Evolutionary conservation across 176 grass and related monocot genomes (phyloP), one percentile per base, ranked within the genome.

Genomic region (Zizania latifolia): DNA sequence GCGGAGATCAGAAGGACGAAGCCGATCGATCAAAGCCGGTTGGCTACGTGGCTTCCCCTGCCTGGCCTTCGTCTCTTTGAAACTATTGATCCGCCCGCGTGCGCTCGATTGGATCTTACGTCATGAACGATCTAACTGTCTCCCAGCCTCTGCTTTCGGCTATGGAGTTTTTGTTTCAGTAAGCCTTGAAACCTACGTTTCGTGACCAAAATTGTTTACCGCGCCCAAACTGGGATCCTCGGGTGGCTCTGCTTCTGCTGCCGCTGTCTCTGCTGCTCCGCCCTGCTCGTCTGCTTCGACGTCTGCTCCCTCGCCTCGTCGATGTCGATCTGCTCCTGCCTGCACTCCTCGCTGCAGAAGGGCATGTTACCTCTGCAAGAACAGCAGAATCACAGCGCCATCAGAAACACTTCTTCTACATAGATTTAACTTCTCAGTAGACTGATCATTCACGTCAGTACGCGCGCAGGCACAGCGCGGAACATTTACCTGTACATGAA

Each of bases 331-430:
- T 97, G 90, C 75, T 93, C 93, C 78, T 81, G 83, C 76, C 93
- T 78, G 85, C 93, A 97, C 84, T 97, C 93, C 87, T 90, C 87
- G 87, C 93, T 97, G 12, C 93, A 97, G 90, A 97, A 97, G 57
- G 93, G 90, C 29, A 48, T 88, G 85, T 97, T 82, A 19, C 94
- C 94, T 90, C 94, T 98, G 86, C 80, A 75, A 11, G 48, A 67
- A 0, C 23, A 61, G 40, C 65, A 8, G 1, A 75, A 35, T 17
- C 64, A 76, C 44, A 60, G 33, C 34, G 21, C 34, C 35, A 19
- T 74, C 68, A 77, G 86, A 77, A 71, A 62, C 61, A 26, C 5
- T 63, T 60, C 60, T 28, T 78, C 4, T 22, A 9, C 9, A 68
- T 51, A 76, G 38, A 0, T 39, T 26, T 10, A 26, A 16, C 4